These are phyloP conservation scores for Alternaria sp. DNA, from an alignment of 2,329 filamentous ascomycete genomes.

Conservation along the genomic window DNA sequence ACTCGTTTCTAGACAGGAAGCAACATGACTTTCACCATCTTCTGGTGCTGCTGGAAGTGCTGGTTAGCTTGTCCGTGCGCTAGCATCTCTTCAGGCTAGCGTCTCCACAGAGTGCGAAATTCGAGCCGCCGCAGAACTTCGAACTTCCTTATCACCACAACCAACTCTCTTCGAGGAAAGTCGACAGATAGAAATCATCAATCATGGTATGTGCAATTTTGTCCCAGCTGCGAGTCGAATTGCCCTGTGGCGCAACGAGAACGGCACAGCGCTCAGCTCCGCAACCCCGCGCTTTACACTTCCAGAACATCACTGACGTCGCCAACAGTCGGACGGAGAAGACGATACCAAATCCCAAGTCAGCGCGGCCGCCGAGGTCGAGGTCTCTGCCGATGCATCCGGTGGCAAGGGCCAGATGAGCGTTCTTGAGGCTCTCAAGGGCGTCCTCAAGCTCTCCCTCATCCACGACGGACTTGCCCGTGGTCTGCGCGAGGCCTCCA, in stretches of 20 bases:
- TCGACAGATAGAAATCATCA: slow-evolving; percentile 48
- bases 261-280: neutral
- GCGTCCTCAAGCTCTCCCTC: slow-evolving; percentile 96
- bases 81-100: slow-evolving; percentile 8
- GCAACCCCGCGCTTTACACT: slow-evolving; percentile 6
- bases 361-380: slow-evolving; percentile 85
- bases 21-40: neutral
- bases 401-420: slow-evolving; percentile 88
- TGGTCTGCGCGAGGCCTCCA: slow-evolving; percentile 96
- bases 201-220: slow-evolving; percentile 47
- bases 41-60: neutral
- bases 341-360: slow-evolving; percentile 90
- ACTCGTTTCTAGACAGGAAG: neutral
- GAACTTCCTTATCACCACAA: slow-evolving; percentile 28
- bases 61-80: neutral
- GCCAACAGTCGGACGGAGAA: slow-evolving; percentile 97
- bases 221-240: neutral
- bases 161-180: slow-evolving; percentile 55
- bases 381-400: slow-evolving; percentile 89
- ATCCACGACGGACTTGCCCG: slow-evolving; percentile 99
- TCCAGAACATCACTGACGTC: slow-evolving; percentile 22
- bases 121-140: slow-evolving; percentile 21
- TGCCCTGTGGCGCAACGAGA: neutral
- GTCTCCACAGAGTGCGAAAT: slow-evolving; percentile 18
- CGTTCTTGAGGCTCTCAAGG: slow-evolving; percentile 97